Base-by-base conservation (phyloP, 306 rosid species). In the Begonia masoniana region DNA sequence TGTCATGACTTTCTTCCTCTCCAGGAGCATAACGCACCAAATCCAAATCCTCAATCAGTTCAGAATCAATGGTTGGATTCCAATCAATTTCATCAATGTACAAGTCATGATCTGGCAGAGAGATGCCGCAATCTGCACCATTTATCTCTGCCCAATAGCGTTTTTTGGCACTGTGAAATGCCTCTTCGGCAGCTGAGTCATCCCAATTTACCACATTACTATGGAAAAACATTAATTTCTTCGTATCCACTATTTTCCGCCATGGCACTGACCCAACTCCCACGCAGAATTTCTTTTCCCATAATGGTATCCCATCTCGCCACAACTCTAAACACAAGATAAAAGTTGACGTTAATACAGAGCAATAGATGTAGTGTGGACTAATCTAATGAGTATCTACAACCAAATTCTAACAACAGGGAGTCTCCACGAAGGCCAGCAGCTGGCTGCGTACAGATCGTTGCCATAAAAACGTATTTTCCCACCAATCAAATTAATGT, bases 251-350 rank as follows among this genome's bases (percentile, higher is more conserved):
- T 51, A 85, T 56, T 76, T 85, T 89, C 72, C 88, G 64, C 97
- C 95, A 85, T 15, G 94, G 87, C 14, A 89, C 75, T 17, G 59
- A 56, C 50, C 94, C 94, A 39, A 77, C 53, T 62, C 41, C 58
- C 11, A 68, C 70, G 71, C 91, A 85, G 62, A 72, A 85, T 62
- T 73, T 74, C 79, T 89, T 89, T 72, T 89, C 94, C 97, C 95
- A 89, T 13, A 70, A n/a, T 58, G 97, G 95, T 68, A 89, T 56
- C 31, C 84, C 92, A 21, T 89, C 95, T 56, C 66, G 66, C 65
- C 61, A 41, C 68, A 57, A 72, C 54, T 72, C 89, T 79, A 63
- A 12, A 56, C n/a, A 12, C 26, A 56, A 45, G 61, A 26, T 11
- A 52, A 53, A 47, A 9, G 12, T 46, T 46, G 9, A 47, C 15